Conservation (phyloP, 2,329 filamentous ascomycete species). For the Penicillium sp. region DNA sequence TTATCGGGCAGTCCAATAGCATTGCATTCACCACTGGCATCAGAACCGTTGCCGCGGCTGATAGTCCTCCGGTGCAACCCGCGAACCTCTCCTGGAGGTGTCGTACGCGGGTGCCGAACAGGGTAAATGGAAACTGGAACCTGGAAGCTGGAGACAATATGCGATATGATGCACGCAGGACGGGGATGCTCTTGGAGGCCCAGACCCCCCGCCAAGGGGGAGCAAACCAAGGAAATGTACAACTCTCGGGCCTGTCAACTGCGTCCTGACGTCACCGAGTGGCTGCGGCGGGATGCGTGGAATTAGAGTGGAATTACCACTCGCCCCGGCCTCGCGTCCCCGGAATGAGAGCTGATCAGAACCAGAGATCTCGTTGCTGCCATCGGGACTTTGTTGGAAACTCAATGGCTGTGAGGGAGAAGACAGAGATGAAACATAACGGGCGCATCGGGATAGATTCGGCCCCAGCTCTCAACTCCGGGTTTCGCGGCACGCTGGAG, state of each 20-base stretch:
- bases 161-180: conserved; percentile 20
- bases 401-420: too few species aligned
- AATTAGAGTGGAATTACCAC: conserved; percentile 16
- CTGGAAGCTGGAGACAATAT: too few species aligned
- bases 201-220: conserved; percentile 20
- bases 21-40: too few species aligned
- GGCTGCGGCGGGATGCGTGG: neutral
- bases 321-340: too few species aligned
- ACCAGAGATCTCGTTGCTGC: conserved; percentile 9
- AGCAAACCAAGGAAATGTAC: conserved; percentile 23
- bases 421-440: too few species aligned
- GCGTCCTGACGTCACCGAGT: conserved; percentile 24
- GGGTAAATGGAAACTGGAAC: conserved; percentile 4
- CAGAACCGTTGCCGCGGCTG: conserved; percentile 13
- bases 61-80: conserved; percentile 9
- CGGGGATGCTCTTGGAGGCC: conserved; percentile 12
- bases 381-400: too few species aligned
- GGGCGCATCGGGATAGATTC: conserved; percentile 8
- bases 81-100: too few species aligned
- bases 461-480: conserved; percentile 16
- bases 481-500: conserved; percentile 21
- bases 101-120: too few species aligned
- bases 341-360: conserved; percentile 3
- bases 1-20: too few species aligned
- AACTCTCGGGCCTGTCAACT: conserved; percentile 21